Percentiles rank a stretch among this genome's conserved stretches.
These are phyloP conservation scores for Euptelea pleiosperma DNA, from an alignment of 164 flowering plant species.

Conservation along the genomic window DNA sequence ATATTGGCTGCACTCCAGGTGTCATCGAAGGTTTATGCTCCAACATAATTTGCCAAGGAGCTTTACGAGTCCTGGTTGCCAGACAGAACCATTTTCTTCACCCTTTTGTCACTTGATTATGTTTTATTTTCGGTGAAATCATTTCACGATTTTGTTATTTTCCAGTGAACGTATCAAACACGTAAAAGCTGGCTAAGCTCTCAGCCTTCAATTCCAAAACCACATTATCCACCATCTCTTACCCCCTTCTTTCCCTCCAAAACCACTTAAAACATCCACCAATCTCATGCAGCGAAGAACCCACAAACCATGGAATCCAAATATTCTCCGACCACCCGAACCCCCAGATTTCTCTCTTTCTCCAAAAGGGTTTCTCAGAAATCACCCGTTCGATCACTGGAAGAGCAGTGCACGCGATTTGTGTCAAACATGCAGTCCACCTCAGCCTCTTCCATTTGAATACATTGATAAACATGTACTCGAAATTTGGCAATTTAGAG, in stretches of 20 bases:
- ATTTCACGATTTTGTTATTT: too few species aligned
- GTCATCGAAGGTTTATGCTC: too few species aligned
- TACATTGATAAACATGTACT: constrained; percentile 60
- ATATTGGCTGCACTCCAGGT: too few species aligned
- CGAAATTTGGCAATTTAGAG: constrained; percentile 37
- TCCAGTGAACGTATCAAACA: too few species aligned
- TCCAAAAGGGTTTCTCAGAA: constrained; percentile 59
- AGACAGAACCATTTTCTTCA: too few species aligned
- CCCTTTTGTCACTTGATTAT: too few species aligned
- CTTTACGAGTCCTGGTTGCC: too few species aligned
- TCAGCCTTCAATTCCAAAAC: background rate
- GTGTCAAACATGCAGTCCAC: constrained; percentile 30
- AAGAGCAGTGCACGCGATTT: constrained; percentile 53
- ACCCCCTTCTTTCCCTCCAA: too few species aligned
- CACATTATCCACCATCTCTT: background rate
- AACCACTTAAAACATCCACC: background rate
- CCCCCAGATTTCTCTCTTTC: constrained; percentile 43
- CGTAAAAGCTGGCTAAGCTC: constrained; percentile 8
- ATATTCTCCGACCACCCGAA: constrained; percentile 32
- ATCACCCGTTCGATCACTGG: constrained; percentile 39
- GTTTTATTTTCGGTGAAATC: too few species aligned
- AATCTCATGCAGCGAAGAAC: constrained; percentile 16
- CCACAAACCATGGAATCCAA: constrained; percentile 12
- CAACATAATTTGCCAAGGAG: too few species aligned
- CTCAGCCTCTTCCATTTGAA: constrained; percentile 41